phyloP scores from a whole-genome alignment of 768 basidiomycete species.

The Lyophyllum shimeji region DNA sequence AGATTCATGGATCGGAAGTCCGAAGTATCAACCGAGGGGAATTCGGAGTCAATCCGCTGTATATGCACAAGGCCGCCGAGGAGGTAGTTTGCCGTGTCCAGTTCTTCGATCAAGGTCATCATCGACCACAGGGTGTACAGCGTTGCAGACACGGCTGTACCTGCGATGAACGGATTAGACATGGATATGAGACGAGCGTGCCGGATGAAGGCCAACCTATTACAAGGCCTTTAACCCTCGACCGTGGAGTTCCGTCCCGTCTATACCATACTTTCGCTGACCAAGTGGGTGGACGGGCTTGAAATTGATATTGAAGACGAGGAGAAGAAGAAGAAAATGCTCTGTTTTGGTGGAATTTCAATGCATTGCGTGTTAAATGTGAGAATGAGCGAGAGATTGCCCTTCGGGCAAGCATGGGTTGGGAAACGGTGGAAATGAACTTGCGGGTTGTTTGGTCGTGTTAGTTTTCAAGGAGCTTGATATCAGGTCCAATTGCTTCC shows the following conservation, averaged over 20 bases:
- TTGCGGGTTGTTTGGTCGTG: neutral
- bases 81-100: constrained; percentile 25
- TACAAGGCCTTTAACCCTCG: constrained; percentile 29
- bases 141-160: constrained; percentile 6
- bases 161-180: neutral
- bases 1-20: constrained; percentile 19
- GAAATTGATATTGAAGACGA: constrained; percentile 14
- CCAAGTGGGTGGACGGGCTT: constrained; percentile 21
- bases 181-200: neutral
- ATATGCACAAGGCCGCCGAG: constrained; percentile 29
- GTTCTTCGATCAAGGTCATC: constrained; percentile 26
- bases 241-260: constrained; percentile 35
- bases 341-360: constrained; percentile 14
- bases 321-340: constrained; percentile 5
- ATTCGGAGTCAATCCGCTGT: constrained; percentile 28
- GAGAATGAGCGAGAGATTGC: constrained; percentile 24
- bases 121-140: constrained; percentile 14
- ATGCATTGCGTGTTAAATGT: constrained; percentile 15
- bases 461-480: neutral
- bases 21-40: constrained; percentile 24
- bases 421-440: neutral
- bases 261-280: constrained; percentile 30
- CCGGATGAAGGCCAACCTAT: constrained; percentile 23
- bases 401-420: constrained; percentile 31
- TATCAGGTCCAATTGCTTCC: no score